phyloP scores from a whole-genome alignment of 371 early-diverging fungal species.

The Mortierella sp. region DNA sequence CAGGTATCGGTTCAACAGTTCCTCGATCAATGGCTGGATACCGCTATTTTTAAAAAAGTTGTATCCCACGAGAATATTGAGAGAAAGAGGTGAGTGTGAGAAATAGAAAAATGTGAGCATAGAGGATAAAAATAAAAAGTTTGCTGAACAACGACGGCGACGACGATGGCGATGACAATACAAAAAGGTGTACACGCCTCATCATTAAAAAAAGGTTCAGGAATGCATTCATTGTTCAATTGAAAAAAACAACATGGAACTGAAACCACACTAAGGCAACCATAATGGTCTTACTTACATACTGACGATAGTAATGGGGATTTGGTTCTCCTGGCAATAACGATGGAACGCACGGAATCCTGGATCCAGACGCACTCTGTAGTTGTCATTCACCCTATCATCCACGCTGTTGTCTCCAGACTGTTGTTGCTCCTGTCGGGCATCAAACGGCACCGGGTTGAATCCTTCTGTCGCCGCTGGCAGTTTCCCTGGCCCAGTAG shows the following conservation, averaged over 20 bases:
- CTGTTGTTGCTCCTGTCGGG: not conserved
- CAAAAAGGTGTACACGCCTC: not conserved
- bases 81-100: not conserved
- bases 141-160: not conserved
- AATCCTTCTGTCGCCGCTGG: not conserved
- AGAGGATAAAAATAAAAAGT: not conserved
- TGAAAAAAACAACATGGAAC: not conserved
- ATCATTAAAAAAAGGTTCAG: not conserved
- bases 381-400: not conserved
- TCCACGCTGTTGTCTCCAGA: not conserved
- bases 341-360: constrained; percentile 31
- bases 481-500: constrained; percentile 1
- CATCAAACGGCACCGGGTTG: not conserved
- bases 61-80: not conserved
- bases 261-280: not conserved
- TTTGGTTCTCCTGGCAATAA: constrained; percentile 25
- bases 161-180: not conserved
- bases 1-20: constrained; percentile 28
- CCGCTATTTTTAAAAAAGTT: constrained; percentile 18
- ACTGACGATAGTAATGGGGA: constrained; percentile 38
- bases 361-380: constrained; percentile 33
- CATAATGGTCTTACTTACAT: constrained; percentile 30
- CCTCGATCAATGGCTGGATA: constrained; percentile 39
- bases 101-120: constrained; percentile 3
- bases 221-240: not conserved